Conservation (phyloP, 176 grass and related monocot genomes). For the Oryza glaberrima region DNA sequence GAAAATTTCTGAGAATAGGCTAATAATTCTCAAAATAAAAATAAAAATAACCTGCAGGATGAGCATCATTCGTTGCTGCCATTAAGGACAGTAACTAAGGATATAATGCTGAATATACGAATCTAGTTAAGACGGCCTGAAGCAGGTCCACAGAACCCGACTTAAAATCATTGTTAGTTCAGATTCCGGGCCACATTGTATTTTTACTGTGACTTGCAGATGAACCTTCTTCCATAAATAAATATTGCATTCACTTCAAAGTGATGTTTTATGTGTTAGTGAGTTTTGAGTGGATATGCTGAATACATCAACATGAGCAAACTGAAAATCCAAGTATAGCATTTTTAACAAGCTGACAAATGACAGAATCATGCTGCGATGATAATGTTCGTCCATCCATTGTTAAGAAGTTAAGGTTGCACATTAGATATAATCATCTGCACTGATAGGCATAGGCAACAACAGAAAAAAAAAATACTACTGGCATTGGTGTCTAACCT, state of each 20-base stretch:
- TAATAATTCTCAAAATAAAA: neutral
- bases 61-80: neutral
- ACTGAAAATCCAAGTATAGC: neutral
- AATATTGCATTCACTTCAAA: neutral
- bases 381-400: neutral
- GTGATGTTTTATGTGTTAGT: neutral
- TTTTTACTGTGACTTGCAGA: neutral
- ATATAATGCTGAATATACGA: neutral
- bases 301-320: neutral
- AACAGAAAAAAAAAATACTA: neutral
- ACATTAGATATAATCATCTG: neutral
- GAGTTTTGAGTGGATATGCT: neutral
- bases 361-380: neutral
- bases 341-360: neutral
- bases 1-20: no score
- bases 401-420: neutral
- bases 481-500: constrained; percentile 5
- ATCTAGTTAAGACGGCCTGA: neutral
- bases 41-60: neutral
- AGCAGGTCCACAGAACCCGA: neutral
- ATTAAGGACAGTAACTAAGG: neutral
- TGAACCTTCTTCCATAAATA: no score
- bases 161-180: neutral
- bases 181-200: neutral
- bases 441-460: neutral